Evolutionary conservation across 805 yeast species (phyloP).

Genomic region (Sugiyamaella lignohabitans): DNA sequence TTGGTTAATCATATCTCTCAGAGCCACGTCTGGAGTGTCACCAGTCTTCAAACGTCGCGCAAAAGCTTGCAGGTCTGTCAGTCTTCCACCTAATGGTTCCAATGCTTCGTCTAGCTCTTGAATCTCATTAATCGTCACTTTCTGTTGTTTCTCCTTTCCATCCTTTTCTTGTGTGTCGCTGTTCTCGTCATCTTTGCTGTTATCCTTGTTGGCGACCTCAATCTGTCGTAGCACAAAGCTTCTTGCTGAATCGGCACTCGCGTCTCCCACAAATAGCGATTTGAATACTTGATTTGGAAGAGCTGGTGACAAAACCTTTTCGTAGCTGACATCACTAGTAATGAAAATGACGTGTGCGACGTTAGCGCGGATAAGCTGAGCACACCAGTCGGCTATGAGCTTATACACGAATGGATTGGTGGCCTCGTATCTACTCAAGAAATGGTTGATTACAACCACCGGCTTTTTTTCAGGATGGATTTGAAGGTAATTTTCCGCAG

Average conservation of each 20-base stretch:
- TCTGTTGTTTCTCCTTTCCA: constrained; percentile 9
- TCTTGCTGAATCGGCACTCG: constrained; percentile 62
- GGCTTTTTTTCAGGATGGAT: constrained; percentile 84
- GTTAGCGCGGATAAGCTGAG: constrained; percentile 65
- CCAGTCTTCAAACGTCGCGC: constrained; percentile 84
- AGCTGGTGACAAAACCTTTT: constrained; percentile 59
- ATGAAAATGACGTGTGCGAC: constrained; percentile 85
- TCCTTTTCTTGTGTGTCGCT: constrained; percentile 27
- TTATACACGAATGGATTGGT: constrained; percentile 58
- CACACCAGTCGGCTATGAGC: constrained; percentile 84
- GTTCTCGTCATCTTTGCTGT: constrained; percentile 28
- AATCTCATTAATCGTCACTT: constrained; percentile 8
- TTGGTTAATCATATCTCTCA: constrained; percentile 72
- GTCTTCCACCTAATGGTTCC: constrained; percentile 85
- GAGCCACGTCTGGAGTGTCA: constrained; percentile 70
- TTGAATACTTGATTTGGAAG: constrained; percentile 86
- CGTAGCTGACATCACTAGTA: constrained; percentile 77
- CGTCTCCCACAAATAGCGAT: constrained; percentile 70
- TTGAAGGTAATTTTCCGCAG: constrained; percentile 77
- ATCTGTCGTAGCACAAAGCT: constrained; percentile 38
- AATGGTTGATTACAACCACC: constrained; percentile 75
- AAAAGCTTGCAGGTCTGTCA: constrained; percentile 87
- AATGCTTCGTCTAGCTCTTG: constrained; percentile 48
- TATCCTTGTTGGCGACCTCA: constrained; percentile 19
- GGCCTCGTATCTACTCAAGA: constrained; percentile 47